Percentiles rank a stretch among this genome's conserved stretches.
phyloP scores from a whole-genome alignment of 306 rosid genomes.

The Pyrus bretschneideri region DNA sequence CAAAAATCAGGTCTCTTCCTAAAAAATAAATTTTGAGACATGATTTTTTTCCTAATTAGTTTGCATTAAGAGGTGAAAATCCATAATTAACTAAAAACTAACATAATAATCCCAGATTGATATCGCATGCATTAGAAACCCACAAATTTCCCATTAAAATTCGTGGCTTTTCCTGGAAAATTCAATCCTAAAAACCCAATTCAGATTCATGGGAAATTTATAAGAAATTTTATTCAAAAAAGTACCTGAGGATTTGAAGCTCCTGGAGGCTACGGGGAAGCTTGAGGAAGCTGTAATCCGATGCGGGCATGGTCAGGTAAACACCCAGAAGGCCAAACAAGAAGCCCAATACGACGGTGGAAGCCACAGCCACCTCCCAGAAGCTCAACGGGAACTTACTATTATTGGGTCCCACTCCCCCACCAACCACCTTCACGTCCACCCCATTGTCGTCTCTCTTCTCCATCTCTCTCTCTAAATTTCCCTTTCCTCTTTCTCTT shows the following conservation, averaged over 20 bases:
- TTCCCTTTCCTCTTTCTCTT: not conserved
- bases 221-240: not conserved
- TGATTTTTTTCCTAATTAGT: not conserved
- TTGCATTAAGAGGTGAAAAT: not conserved
- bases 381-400: slow-evolving; percentile 45
- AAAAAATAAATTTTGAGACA: not conserved
- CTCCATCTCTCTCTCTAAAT: slow-evolving; percentile 14
- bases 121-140: not conserved
- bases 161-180: not conserved
- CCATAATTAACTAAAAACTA: not conserved
- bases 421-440: slow-evolving; percentile 5
- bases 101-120: not conserved
- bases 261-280: slow-evolving; percentile 82
- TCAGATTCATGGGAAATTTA: not conserved
- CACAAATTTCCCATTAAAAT: not conserved
- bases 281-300: slow-evolving; percentile 97
- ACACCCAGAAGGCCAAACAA: slow-evolving; percentile 48
- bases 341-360: slow-evolving; percentile 56
- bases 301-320: slow-evolving; percentile 80
- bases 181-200: not conserved
- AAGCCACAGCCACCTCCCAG: slow-evolving; percentile 63
- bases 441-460: slow-evolving; percentile 20
- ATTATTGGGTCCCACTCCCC: not conserved
- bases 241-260: slow-evolving; percentile 70
- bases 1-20: not conserved